A percentile compares a stretch with the other conserved stretches of the same genome.
These are phyloP conservation scores for Protomyces macrosporus DNA, from an alignment of 1,139 yeast genomes.

Conservation along the genomic window DNA sequence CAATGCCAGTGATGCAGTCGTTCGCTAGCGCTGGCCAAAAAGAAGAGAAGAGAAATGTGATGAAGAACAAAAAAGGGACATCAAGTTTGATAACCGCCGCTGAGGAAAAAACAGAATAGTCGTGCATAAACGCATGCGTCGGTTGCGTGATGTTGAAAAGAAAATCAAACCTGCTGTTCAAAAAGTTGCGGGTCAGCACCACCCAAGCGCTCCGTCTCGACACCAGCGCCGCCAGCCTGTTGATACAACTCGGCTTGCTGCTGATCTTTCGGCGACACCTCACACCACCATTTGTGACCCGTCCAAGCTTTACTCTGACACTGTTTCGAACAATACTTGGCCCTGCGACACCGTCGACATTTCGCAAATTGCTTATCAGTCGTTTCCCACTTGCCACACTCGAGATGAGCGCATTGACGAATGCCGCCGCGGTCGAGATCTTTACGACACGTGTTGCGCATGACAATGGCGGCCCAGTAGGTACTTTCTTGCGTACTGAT, in stretches of 20 bases:
- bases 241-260: neutral
- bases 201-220: neutral
- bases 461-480: conserved; percentile 95
- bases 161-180: neutral
- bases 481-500: conserved; percentile 67
- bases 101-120: neutral
- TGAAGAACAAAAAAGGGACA: no score
- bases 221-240: neutral
- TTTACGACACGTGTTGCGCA: conserved; percentile 89
- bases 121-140: no score
- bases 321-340: conserved; percentile 87
- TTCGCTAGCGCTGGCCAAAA: no score
- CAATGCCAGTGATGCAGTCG: no score
- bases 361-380: conserved; percentile 88
- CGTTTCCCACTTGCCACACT: conserved; percentile 94
- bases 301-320: conserved; percentile 92
- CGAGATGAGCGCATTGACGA: conserved; percentile 88
- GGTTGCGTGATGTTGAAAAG: neutral
- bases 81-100: neutral
- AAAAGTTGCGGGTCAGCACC: neutral
- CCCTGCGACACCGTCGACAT: conserved; percentile 87
- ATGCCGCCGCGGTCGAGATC: conserved; percentile 85
- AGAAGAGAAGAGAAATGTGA: no score
- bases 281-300: conserved; percentile 90
- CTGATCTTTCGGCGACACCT: neutral